Evolutionary conservation across 2,329 filamentous ascomycete genomes (phyloP), one percentile per base, ranked within the genome.

Genomic region (Aspergillus sp.): DNA sequence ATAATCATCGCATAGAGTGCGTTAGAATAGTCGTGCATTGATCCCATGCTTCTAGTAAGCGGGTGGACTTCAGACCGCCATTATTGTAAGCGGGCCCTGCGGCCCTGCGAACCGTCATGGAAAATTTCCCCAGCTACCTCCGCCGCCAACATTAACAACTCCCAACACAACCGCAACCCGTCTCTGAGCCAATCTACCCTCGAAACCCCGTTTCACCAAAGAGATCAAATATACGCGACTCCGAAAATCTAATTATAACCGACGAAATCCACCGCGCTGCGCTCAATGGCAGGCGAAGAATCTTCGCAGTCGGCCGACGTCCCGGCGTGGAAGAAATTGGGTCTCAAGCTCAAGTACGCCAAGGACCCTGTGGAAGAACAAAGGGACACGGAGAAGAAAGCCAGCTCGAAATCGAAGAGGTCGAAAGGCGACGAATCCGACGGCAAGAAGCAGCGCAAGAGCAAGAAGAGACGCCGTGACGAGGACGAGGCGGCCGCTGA

Each of bases 301-400:
- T 54, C 56, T 32, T 36, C 44, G 32, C 42, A 33, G 45, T 36
- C 52, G 43, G 20, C 50, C 33, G 50, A 60, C 36, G 67, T 80
- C 45, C 82, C 83, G 30, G 81, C 82, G 54, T 85, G 81, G 81
- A 84, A 83, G 65, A 75, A 79, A 63, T 69, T 84, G 50, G 82
- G 82, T 33, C 72, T 84, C 55, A 83, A 83, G 71, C 72, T 83
- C 60, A 85, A 84, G 66, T 77, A 77, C 63, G 74, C 76, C 43
- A 74, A 77, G 50, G 57, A 61, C 22, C 49, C 64, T 22, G 35
- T 35, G 72, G 46, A 55, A 65, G 22, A 35, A 30, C 4, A 35
- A 72, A 45, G 55, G 65, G 30, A 17, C 36, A 11, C 16, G 22
- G 4, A 22, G 46, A 16, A 45, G 33, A 35, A 49, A 41, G 45